Percentiles rank a stretch among this genome's conserved stretches.
These are phyloP conservation scores for Ceratocystis alfenasii DNA, from an alignment of 2,329 filamentous ascomycete genomes.

Conservation along the genomic window DNA sequence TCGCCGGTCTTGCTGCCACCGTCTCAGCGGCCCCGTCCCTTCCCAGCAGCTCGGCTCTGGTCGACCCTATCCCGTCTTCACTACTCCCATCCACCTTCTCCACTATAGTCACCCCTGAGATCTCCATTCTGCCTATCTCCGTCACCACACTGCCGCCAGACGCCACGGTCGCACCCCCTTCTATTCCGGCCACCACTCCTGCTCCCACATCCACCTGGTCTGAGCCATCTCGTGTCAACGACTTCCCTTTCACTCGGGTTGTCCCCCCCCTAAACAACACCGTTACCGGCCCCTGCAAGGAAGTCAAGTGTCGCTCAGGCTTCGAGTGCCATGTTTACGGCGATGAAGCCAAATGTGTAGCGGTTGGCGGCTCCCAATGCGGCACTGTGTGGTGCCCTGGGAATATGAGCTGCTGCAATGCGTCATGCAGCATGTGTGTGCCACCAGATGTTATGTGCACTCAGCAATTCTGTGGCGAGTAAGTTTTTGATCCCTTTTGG, in stretches of 20 bases:
- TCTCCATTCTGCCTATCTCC: neutral
- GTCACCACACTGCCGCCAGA: neutral
- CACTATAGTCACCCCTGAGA: neutral
- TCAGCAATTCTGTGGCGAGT: slow-evolving; percentile 8
- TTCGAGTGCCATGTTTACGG: slow-evolving; percentile 21
- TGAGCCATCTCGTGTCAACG: slow-evolving; percentile 18
- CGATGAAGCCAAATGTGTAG: slow-evolving; percentile 13
- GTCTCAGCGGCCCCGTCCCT: slow-evolving; percentile 15
- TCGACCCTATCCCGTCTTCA: neutral
- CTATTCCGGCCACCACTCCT: neutral
- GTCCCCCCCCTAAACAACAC: slow-evolving; percentile 20
- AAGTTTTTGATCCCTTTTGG: neutral
- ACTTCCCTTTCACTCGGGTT: slow-evolving; percentile 14
- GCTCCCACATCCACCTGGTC: slow-evolving; percentile 14
- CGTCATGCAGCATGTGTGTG: slow-evolving; percentile 18
- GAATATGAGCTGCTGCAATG: slow-evolving; percentile 19
- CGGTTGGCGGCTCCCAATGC: slow-evolving; percentile 18
- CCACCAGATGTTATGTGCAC: slow-evolving; percentile 10
- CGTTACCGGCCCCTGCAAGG: slow-evolving; percentile 16
- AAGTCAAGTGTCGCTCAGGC: slow-evolving; percentile 19
- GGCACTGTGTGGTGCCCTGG: slow-evolving; percentile 18
- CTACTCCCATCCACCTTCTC: neutral
- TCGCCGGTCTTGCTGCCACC: slow-evolving; percentile 9
- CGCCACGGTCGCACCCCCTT: neutral
- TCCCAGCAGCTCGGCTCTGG: neutral